Evolutionary conservation across 345 rosid genomes (phyloP), one percentile per base, ranked within the genome.

Genomic region (Linum trigynum): DNA sequence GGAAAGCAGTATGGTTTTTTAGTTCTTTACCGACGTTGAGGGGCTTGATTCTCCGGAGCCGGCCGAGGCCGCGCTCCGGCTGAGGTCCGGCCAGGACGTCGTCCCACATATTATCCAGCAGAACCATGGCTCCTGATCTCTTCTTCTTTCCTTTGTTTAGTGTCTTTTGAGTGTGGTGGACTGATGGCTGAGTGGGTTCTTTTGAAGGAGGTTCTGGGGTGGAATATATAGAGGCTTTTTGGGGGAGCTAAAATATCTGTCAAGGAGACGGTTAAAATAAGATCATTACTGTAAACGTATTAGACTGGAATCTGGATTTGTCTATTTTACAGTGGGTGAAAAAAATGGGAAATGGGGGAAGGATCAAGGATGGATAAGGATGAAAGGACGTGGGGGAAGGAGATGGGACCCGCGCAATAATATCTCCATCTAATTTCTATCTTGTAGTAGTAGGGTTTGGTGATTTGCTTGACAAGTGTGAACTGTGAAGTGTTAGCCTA

Each of bases 61-160:
- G 75, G 61, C 81, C 94, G 45, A 90, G 91, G 65, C 98, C 97
- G 39, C 81, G 90, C 0, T 92, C 97, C 2, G 98, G 98, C 65
- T 71, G 94, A 69, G 98, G 98, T 7, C 98, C 98, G 0, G 94
- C 98, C 0, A 85, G 73, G 11, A 79, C 85, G 67, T 90, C 98
- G 67, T 92, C 97, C 98, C 98, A 92, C 17, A 90, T 73, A 68
- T 82, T 85, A 67, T 71, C 96, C 10, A 86, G 79, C 72, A 86
- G 73, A 74, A 80, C 82, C 82, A 77, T 80, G 5, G 66, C 39
- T 42, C 0, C 9, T 23, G 2, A 2, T 5, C 0, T 58, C 3
- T 38, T 9, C 36, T 36, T 38, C 51, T 45, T 45, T 23, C 32
- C 8, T 45, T 48, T 48, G 53, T 48, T 48, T 48, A 12, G 45